phyloP scores from a whole-genome alignment of 106 monocot genomes.

The Hemerocallis citrina region DNA sequence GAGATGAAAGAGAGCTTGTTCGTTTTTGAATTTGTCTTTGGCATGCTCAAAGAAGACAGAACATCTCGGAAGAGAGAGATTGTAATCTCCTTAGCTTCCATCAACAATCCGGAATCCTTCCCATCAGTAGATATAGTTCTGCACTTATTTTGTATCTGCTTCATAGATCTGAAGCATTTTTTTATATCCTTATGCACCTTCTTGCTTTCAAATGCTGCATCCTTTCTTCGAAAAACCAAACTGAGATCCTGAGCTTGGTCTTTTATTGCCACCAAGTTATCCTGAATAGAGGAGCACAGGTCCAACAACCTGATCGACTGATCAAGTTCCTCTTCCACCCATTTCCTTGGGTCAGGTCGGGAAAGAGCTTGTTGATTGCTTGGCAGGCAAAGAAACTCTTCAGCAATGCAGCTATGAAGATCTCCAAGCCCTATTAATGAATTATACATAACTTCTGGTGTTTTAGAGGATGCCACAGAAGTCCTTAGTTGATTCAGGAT shows the following conservation, averaged over 20 bases:
- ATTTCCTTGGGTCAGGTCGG: slow-evolving; percentile 10
- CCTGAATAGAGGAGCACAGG: slow-evolving; percentile 11
- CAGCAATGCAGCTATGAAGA: slow-evolving; percentile 18
- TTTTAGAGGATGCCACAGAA: too few relatives aligned
- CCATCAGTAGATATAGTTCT: too few relatives aligned
- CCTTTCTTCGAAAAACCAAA: slow-evolving; percentile 7
- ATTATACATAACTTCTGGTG: too few relatives aligned
- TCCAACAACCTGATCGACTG: slow-evolving; percentile 26
- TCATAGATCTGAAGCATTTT: slow-evolving; percentile 7
- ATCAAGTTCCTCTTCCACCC: slow-evolving; percentile 27
- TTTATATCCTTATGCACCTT: slow-evolving; percentile 21
- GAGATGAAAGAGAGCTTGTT: slow-evolving; percentile 15
- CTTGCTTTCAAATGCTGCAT: slow-evolving; percentile 7
- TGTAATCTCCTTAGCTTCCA: slow-evolving; percentile 14
- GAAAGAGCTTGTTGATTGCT: slow-evolving; percentile 3
- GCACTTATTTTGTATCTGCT: too few relatives aligned
- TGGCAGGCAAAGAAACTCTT: too few relatives aligned
- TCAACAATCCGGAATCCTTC: not conserved
- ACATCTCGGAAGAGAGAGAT: slow-evolving; percentile 9
- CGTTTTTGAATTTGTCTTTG: not conserved
- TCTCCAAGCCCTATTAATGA: slow-evolving; percentile 11
- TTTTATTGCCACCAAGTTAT: slow-evolving; percentile 1
- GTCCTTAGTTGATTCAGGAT: slow-evolving; percentile 15
- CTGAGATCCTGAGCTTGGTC: slow-evolving; percentile 11
- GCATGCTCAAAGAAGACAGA: not conserved